Evolutionary conservation across 257 asterid genomes (phyloP), one percentile per base, ranked within the genome.

Genomic region (Solanum bukasovii): DNA sequence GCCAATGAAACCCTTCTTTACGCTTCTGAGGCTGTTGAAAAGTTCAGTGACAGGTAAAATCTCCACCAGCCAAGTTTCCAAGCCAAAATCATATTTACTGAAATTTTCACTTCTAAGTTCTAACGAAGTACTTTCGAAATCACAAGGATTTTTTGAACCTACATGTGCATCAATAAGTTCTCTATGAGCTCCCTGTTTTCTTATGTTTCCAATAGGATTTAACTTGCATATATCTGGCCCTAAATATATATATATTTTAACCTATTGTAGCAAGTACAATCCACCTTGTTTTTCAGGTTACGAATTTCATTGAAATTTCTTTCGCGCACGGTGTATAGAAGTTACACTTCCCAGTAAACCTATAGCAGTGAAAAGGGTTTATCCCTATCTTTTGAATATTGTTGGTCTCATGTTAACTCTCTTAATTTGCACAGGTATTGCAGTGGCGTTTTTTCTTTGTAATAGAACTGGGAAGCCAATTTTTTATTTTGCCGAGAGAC

Each of bases 1-100:
- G 99, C 98, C 88, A 93, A 87, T 90, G 99, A 97, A 88, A 96
- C 99, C 40, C 98, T 97, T 88, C 98, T 97, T 61, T 97, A 92
- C 84, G 99, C 99, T 87, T 92, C 98, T 65, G 99, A 94, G 71
- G 98, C 99, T 61, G 94, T 93, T 86, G 96, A 95, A 91, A 97
- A 94, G 92, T 97, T 97, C 92, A 97, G 98, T 87, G 98, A 96
- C 88, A 94, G 99, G 99, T 97, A 91, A 88, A 23, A 73, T 52
- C 83, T 83, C 78, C 59, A 56, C 65, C 42, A 1, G 27, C 29
- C 1, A 81, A 81, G 63, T 37, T 35, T 10, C 52, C 52, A 5
- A 74, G 52, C 52, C 83, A 11, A 74, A 35, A 37, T 59, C 18
- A 82, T 49, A 27, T 56, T 86, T 79, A 73, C 63, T 38, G 84